Base-by-base conservation (phyloP, 768 basidiomycete species). In the Crepidotus variabilis region DNA sequence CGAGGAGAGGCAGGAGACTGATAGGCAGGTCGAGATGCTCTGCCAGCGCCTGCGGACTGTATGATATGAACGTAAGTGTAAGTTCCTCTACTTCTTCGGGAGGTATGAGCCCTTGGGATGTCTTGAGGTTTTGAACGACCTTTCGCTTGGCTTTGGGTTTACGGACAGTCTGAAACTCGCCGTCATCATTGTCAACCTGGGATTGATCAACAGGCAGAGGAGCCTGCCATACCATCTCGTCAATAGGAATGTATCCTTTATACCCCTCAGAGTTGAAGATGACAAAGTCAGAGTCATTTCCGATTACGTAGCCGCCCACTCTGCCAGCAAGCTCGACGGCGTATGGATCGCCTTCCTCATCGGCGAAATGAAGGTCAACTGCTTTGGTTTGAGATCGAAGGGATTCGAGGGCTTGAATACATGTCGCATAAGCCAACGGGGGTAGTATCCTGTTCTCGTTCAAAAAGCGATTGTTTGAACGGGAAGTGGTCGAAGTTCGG, bases 211-310 rank as follows among this genome's bases (percentile, higher is more conserved):
- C 63, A 10, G 70, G 53, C 28, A 65, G 54, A 22, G 71, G 61
- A 13, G 68, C 58, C 54, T 72, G 65, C 92, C 92, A 94, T 50
- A 84, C 70, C 83, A 93, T 85, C 58, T 89, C 86, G 58, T 86
- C 80, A 55, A 93, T 67, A 0, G 90, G 85, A 46, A 92, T 83
- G 62, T 88, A 94, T 18, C 92, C 92, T 50, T 73, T 75, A 67
- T 93, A 92, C 9, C 84, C 87, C 33, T 87, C 87, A 11, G 84
- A 75, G 62, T 90, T 90, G 52, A 92, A 71, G 52, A 94, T 78
- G 50, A 89, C 84, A 60, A 88, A 94, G 67, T 94, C 92, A 2
- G 90, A 93, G 72, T 94, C 92, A 57, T 78, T 84, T 21, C 87
- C 89, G 0, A 85, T 77, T 47, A 94, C 89, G 61, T 87, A 93